phyloP scores from a whole-genome alignment of 2,329 filamentous ascomycete genomes.

The Nannizziopsis arthrosporioides region DNA sequence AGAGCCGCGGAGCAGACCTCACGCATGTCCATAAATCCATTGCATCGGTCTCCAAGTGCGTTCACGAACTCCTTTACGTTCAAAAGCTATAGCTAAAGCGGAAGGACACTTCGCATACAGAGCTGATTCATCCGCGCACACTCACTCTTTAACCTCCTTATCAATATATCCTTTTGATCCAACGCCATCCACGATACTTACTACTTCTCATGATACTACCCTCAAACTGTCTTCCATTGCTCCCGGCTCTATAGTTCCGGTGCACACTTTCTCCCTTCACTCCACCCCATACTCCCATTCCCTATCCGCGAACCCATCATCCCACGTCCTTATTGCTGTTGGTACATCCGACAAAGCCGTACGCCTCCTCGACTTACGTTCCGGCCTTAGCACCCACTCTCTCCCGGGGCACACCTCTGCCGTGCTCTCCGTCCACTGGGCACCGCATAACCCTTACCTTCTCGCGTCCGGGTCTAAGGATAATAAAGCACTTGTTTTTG shows the following conservation, averaged over 20 bases:
- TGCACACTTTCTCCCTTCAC: constrained; percentile 37
- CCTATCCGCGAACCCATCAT: constrained; percentile 56
- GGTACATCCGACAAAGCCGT: constrained; percentile 78
- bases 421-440: constrained; percentile 65
- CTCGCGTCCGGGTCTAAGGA: constrained; percentile 77
- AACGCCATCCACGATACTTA: constrained; percentile 35
- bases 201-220: constrained; percentile 36
- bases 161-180: constrained; percentile 41
- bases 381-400: constrained; percentile 62
- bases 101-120: too few species aligned
- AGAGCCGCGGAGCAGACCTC: constrained; percentile 43
- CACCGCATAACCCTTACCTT: constrained; percentile 64
- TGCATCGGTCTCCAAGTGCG: constrained; percentile 31
- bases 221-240: constrained; percentile 35
- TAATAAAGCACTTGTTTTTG: constrained; percentile 74
- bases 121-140: constrained; percentile 30
- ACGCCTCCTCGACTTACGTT: constrained; percentile 73
- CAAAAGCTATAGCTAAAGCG: background rate
- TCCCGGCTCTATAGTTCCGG: constrained; percentile 30
- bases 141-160: constrained; percentile 36
- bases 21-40: constrained; percentile 44
- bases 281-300: constrained; percentile 51
- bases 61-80: background rate
- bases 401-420: constrained; percentile 57
- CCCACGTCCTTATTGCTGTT: constrained; percentile 66